Conservation (phyloP, 164 flowering plant species). For the Chloranthus sessilifolius region DNA sequence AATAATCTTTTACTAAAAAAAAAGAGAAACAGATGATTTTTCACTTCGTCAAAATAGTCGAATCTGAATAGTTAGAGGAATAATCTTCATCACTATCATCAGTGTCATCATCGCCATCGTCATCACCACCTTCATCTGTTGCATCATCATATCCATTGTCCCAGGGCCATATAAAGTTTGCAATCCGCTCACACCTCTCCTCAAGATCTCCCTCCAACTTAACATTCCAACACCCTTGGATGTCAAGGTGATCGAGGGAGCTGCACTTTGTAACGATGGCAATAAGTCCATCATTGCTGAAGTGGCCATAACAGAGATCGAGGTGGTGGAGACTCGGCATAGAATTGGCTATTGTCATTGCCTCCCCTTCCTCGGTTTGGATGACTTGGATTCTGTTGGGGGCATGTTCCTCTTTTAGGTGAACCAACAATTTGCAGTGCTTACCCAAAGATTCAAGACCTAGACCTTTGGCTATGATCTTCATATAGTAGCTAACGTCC, state of each 20-base stretch:
- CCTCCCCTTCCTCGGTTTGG: conserved; percentile 52
- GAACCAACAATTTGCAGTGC: conserved; percentile 40
- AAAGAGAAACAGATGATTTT: no score
- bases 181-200: conserved; percentile 16
- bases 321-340: conserved; percentile 69
- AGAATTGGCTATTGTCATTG: conserved; percentile 58
- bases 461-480: conserved; percentile 36
- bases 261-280: conserved; percentile 23
- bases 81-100: background rate
- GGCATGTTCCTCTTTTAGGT: conserved; percentile 52
- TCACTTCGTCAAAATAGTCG: no score
- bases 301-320: conserved; percentile 49
- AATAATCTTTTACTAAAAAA: no score
- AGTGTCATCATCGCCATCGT: background rate
- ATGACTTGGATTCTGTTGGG: conserved; percentile 36
- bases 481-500: conserved; percentile 54
- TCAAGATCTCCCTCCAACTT: conserved; percentile 28
- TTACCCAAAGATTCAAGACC: conserved; percentile 55
- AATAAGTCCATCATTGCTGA: conserved; percentile 26
- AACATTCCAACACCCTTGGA: conserved; percentile 65
- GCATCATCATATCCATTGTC: conserved; percentile 11
- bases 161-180: conserved; percentile 25
- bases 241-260: conserved; percentile 44
- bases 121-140: conserved; percentile 17
- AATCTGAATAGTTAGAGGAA: conserved; percentile 1